Evolutionary conservation across 768 basidiomycete species (phyloP).

Genomic region (Leucocoprinus sp.): DNA sequence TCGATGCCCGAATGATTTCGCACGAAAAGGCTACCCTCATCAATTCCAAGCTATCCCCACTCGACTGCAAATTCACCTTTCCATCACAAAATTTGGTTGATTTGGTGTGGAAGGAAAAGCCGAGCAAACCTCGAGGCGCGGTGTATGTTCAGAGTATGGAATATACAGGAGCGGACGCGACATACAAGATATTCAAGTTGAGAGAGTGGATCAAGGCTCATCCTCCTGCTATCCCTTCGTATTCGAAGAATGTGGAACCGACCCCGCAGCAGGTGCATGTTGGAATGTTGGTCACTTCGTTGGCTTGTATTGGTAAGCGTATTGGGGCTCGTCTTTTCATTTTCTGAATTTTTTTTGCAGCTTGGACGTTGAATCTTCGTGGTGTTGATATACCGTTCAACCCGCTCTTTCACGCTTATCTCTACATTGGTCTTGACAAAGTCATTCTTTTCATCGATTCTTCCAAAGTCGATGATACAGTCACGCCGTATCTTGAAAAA

Average conservation of each 20-base stretch:
- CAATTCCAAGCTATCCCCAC: slow-evolving; percentile 42
- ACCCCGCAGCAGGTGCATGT: slow-evolving; percentile 56
- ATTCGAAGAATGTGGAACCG: slow-evolving; percentile 48
- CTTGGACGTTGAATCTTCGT: slow-evolving; percentile 83
- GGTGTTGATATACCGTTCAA: slow-evolving; percentile 88
- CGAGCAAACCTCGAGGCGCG: slow-evolving; percentile 53
- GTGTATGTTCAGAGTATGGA: slow-evolving; percentile 64
- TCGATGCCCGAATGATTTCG: slow-evolving; percentile 80
- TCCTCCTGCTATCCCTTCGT: slow-evolving; percentile 50
- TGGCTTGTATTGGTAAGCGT: slow-evolving; percentile 71
- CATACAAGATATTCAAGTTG: slow-evolving; percentile 61
- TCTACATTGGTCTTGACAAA: slow-evolving; percentile 59
- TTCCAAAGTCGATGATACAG: slow-evolving; percentile 52
- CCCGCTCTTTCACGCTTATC: slow-evolving; percentile 85
- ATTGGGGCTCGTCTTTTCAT: slow-evolving; percentile 18
- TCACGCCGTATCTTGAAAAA: slow-evolving; percentile 46
- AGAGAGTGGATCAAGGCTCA: slow-evolving; percentile 62
- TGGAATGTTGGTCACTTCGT: slow-evolving; percentile 57
- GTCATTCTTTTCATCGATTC: slow-evolving; percentile 72
- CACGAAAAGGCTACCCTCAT: slow-evolving; percentile 61
- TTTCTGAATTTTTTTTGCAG: slow-evolving; percentile 26
- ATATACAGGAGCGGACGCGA: slow-evolving; percentile 62
- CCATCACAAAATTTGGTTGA: slow-evolving; percentile 83
- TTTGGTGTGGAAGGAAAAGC: slow-evolving; percentile 73
- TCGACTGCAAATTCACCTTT: slow-evolving; percentile 62